These are phyloP conservation scores for Westerdykella sp. DNA, from an alignment of 2,329 filamentous ascomycete genomes.

Conservation along the genomic window DNA sequence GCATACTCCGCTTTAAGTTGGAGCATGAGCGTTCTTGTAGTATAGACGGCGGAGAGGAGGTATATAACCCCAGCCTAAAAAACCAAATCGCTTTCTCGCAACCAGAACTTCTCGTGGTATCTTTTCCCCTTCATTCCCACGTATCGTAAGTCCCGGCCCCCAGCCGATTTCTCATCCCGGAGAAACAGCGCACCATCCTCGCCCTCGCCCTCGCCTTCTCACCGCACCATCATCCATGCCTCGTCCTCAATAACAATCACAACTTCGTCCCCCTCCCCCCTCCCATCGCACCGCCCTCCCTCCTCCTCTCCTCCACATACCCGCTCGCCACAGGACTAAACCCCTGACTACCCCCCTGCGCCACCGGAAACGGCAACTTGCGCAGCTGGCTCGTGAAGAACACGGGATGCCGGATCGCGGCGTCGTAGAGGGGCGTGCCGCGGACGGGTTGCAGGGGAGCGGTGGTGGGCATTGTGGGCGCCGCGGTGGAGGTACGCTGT, in stretches of 20 bases:
- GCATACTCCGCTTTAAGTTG: background rate
- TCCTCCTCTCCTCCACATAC: conserved; percentile 34
- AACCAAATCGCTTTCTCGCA: no score
- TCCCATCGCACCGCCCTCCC: conserved; percentile 1
- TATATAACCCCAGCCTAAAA: no score
- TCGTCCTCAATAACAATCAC: background rate
- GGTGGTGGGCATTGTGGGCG: conserved; percentile 11
- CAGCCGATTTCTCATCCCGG: no score
- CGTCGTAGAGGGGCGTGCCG: conserved; percentile 41
- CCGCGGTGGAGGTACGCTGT: conserved; percentile 45
- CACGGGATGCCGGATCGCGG: conserved; percentile 62
- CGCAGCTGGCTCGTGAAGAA: conserved; percentile 65
- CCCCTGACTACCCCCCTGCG: conserved; percentile 27
- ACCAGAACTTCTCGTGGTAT: no score
- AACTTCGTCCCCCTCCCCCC: conserved; percentile 4
- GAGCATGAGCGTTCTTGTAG: background rate
- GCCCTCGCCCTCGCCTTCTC: no score
- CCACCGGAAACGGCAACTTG: conserved; percentile 47
- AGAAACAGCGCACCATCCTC: no score
- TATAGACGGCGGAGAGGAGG: background rate
- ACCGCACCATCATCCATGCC: no score
- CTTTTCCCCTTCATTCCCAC: no score
- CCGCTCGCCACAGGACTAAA: conserved; percentile 42
- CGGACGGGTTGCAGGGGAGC: conserved; percentile 5
- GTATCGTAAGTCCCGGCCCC: no score